Conservation (phyloP, 2,329 filamentous ascomycete species). For the Aureobasidium sp. region DNA sequence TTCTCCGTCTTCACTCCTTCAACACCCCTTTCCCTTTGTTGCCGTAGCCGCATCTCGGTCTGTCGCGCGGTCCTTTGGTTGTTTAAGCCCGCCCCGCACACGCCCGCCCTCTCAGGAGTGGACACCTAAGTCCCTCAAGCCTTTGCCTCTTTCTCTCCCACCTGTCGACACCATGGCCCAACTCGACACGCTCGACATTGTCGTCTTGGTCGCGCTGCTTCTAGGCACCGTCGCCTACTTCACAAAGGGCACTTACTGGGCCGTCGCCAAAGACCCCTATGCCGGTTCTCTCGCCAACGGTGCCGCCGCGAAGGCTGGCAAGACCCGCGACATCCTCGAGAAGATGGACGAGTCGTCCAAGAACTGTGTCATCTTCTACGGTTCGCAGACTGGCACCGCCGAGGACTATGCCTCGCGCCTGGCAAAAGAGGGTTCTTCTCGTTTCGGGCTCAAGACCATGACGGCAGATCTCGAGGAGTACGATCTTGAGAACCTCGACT, state of each 20-base stretch:
- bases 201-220: constrained; percentile 81
- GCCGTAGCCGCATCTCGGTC: background rate
- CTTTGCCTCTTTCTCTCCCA: background rate
- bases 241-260: constrained; percentile 95
- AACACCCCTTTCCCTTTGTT: background rate
- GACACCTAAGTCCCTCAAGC: constrained; percentile 4
- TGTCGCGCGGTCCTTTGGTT: background rate
- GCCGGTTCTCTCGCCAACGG: constrained; percentile 65
- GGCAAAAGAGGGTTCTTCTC: constrained; percentile 93
- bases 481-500: constrained; percentile 89
- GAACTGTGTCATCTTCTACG: constrained; percentile 98
- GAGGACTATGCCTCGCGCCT: constrained; percentile 96
- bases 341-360: constrained; percentile 94
- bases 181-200: constrained; percentile 88
- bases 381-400: constrained; percentile 94
- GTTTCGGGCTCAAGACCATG: constrained; percentile 96
- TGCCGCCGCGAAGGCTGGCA: constrained; percentile 63
- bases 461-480: constrained; percentile 97
- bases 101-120: background rate
- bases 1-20: background rate
- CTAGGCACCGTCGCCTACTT: constrained; percentile 90
- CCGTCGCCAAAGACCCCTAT: constrained; percentile 79
- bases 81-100: constrained; percentile 10
- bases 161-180: constrained; percentile 62
- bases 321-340: constrained; percentile 86